Percentiles rank a stretch among this genome's conserved stretches.
Conservation (phyloP, 2,329 filamentous ascomycete species). For the Plectosphaerella sp. region DNA sequence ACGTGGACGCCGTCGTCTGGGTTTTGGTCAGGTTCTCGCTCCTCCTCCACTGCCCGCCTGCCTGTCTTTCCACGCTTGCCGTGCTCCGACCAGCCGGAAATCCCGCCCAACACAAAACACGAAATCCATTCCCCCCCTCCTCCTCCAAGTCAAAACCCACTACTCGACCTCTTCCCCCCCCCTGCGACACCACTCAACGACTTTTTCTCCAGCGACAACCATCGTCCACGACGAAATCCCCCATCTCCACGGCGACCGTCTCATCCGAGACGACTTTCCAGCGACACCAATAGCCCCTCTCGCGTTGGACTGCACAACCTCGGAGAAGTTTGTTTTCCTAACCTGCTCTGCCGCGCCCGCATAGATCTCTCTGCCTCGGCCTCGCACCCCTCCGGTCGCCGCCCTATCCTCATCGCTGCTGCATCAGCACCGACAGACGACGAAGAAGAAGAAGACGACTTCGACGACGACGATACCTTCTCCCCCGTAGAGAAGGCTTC, state of each 20-base stretch:
- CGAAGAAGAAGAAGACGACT: too few relatives aligned
- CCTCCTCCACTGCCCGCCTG: neutral
- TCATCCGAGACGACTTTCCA: neutral
- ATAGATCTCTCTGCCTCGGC: neutral
- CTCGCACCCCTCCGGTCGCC: neutral
- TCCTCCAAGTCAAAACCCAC: neutral
- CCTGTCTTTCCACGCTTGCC: slow-evolving; percentile 1
- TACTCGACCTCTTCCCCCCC: neutral
- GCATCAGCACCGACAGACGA: neutral
- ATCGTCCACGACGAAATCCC: neutral
- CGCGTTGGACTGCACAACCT: neutral
- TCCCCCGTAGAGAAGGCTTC: neutral
- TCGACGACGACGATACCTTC: neutral
- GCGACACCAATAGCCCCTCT: neutral
- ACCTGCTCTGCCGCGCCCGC: neutral
- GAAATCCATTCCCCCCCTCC: slow-evolving; percentile 6
- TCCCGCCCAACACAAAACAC: slow-evolving; percentile 16
- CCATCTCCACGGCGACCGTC: neutral
- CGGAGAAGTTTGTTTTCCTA: neutral
- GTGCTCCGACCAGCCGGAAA: slow-evolving; percentile 12
- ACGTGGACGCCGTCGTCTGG: neutral
- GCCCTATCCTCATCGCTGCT: neutral
- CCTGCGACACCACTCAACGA: neutral
- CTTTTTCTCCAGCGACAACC: neutral
- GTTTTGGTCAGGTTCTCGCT: neutral